Evolutionary conservation across 2,329 filamentous ascomycete genomes (phyloP), one percentile per base, ranked within the genome.

Genomic region (Aspergillus unguis): DNA sequence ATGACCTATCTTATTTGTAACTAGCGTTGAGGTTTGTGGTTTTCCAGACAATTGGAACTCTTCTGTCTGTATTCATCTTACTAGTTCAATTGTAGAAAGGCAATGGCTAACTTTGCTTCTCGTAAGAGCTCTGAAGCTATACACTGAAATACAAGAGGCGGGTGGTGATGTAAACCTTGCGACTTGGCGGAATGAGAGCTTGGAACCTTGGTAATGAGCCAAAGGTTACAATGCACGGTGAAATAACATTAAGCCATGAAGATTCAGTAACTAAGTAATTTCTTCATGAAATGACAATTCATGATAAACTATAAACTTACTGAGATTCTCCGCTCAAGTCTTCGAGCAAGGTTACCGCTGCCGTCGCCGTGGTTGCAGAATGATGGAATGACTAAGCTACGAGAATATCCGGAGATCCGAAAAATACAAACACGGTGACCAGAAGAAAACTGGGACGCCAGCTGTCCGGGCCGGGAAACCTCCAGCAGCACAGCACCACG

Each of bases 381-480:
- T 69, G 70, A 68, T 45, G 44, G 44, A 41, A 59, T 71, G 66
- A 70, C 56, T 63, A 64, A 71, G 67, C 62, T 56, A 62, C 62
- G 49, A 61, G 56, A 64, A 64, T 65, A 63, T 66, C 68, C 67
- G 67, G 60, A 61, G 65, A 68, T 63, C 68, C 68, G 68, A 69
- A 65, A 62, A 66, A 63, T 46, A 50, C 48, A 49, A 52, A 52
- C 42, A 55, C 44, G 51, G 48, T 48, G 48, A 42, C 41, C 27
- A 44, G 26, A 50, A 57, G 32, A 43, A 49, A 50, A 57, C 57
- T 58, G 62, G 56, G 59, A 62, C 53, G 55, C 59, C 57, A 60
- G 55, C 56, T 66, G 62, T 60, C 60, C 65, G 57, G 56, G 48
- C 50, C 50, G 46, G 48, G 31, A 55, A 48, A 52, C 44, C 45